Evolutionary conservation across 768 basidiomycete species (phyloP), one percentile per base, ranked within the genome.

Genomic region (Boletales sp.): DNA sequence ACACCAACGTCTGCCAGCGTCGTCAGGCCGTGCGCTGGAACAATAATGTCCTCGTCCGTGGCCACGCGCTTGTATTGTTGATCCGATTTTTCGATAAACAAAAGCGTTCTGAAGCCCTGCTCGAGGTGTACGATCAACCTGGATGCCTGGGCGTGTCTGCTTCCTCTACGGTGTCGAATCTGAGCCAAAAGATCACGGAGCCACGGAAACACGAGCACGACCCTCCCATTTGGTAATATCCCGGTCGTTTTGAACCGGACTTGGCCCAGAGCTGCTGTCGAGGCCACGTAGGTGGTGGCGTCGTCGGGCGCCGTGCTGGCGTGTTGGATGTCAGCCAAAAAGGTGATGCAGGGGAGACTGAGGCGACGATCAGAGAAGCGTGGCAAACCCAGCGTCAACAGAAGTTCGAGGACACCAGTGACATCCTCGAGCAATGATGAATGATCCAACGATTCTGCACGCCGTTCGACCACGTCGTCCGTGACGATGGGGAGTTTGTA

Each of bases 1-100:
- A 29, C 35, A 14, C 15, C 18, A 5, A 54, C 12, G 40, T 30
- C 53, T 27, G 44, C 10, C 41, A 47, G 18, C 2, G 50, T 52
- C 14, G 31, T 24, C 41, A 54, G 18, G 4, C n/a, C 8, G 18
- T 35, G 5, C 12, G 24, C 18, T 2, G 37, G 29, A 42, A 54
- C 37, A 2, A 11, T 1, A 29, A 52, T 52, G 15, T 47, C 44
- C 13, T 3, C 13, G 12, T 40, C 50, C 9, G 53, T n/a, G 34
- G 47, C 51, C 18, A 55, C 29, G 40, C 54, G 59, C 17, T 58
- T 69, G 67, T 56, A 37, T n/a, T 27, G 24, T 5, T 29, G 43
- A 27, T 14, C 10, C 3, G 43, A 46, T 3, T 55, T 49, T 17
- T 56, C 43, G 19, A 27, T 42, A 7, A 57, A 51, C 31, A 48